A percentile compares a stretch with the other conserved stretches of the same genome.
Evolutionary conservation across 176 grass and related monocot species (phyloP).

Genomic region (Urochloa ruziziensis): DNA sequence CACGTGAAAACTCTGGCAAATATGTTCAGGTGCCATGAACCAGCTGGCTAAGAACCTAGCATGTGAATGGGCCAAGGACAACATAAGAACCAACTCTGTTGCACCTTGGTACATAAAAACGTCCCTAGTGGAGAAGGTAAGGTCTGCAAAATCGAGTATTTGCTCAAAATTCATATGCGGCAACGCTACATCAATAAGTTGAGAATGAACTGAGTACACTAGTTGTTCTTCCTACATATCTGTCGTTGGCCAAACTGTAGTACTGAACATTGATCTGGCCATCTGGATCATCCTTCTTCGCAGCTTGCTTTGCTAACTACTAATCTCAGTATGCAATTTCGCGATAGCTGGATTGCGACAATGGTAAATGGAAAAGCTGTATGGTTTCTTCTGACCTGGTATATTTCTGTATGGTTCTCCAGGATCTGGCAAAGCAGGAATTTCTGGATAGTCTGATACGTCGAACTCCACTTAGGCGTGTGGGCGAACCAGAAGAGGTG

Average conservation of each 20-base stretch:
- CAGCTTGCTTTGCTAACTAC: neutral
- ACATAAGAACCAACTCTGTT: constrained; percentile 45
- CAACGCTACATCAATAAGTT: neutral
- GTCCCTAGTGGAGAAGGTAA: constrained; percentile 42
- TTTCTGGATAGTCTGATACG: constrained; percentile 30
- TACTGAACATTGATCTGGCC: neutral
- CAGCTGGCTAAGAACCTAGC: constrained; percentile 50
- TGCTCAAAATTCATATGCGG: neutral
- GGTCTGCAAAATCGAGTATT: neutral
- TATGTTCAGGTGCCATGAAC: constrained; percentile 48
- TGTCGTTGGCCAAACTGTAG: neutral
- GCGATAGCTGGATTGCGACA: neutral
- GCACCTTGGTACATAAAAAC: constrained; percentile 41
- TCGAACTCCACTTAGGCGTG: constrained; percentile 56
- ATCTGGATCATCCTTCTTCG: neutral
- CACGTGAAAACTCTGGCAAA: neutral
- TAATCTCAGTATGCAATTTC: neutral
- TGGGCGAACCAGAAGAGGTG: constrained; percentile 79
- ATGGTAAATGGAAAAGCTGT: neutral
- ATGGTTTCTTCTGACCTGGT: too few species aligned
- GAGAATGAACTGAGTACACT: neutral
- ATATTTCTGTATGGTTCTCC: neutral
- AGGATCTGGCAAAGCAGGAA: constrained; percentile 54
- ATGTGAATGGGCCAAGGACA: constrained; percentile 54
- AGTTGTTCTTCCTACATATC: neutral